These are phyloP conservation scores for Pythium phragmitis DNA, from an alignment of 352 stramenopile genomes.

Conservation along the genomic window DNA sequence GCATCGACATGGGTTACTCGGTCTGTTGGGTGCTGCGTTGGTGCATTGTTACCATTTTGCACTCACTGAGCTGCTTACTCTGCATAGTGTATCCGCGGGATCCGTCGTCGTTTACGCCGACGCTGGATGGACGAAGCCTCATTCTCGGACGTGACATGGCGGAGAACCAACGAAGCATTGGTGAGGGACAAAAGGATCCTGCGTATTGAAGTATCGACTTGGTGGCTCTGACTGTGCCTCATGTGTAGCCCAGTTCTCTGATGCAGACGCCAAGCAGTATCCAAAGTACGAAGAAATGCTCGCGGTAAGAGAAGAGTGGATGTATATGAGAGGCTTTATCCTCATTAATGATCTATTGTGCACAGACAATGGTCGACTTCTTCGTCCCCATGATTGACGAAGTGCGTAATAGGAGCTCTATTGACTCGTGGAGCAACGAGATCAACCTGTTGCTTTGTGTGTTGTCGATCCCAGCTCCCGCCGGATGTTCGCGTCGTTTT, in stretches of 20 bases:
- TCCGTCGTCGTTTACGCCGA: slow-evolving; percentile 88
- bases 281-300: slow-evolving; percentile 83
- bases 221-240: not conserved
- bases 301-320: slow-evolving; percentile 35
- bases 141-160: slow-evolving; percentile 80
- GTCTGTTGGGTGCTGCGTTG: slow-evolving; percentile 26
- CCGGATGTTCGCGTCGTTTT: slow-evolving; percentile 75
- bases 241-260: slow-evolving; percentile 76
- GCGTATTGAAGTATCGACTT: not conserved
- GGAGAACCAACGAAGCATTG: slow-evolving; percentile 73
- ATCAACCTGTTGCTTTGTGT: not conserved
- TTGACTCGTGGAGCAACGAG: not conserved
- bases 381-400: slow-evolving; percentile 83
- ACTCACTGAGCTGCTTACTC: not conserved
- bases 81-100: slow-evolving; percentile 70
- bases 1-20: slow-evolving; percentile 69
- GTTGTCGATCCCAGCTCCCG: slow-evolving; percentile 38
- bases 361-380: slow-evolving; percentile 74
- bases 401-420: slow-evolving; percentile 27
- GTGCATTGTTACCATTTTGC: not conserved
- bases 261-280: slow-evolving; percentile 72
- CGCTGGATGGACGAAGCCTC: slow-evolving; percentile 66
- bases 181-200: slow-evolving; percentile 22
- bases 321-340: not conserved
- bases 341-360: not conserved